These are phyloP conservation scores for Rubus idaeus DNA, from an alignment of 306 rosid species.

Conservation along the genomic window DNA sequence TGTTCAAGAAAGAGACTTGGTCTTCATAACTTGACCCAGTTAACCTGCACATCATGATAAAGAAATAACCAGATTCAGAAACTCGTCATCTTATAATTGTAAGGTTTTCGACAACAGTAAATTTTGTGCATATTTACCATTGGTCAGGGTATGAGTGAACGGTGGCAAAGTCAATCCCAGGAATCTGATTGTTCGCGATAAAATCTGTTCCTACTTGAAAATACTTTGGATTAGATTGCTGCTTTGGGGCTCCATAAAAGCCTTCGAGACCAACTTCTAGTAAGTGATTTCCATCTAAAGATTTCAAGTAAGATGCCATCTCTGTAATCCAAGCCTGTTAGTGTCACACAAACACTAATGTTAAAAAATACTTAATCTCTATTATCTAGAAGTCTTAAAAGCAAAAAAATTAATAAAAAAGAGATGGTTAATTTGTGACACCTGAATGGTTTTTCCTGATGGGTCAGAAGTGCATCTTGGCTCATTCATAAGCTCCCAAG, in stretches of 20 bases:
- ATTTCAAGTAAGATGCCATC: constrained; percentile 89
- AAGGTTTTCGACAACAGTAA: neutral
- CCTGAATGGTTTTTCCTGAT: constrained; percentile 81
- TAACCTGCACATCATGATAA: constrained; percentile 51
- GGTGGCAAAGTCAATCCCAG: constrained; percentile 84
- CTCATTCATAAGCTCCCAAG: constrained; percentile 99
- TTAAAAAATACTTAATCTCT: neutral
- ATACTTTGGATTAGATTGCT: constrained; percentile 47
- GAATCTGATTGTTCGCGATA: constrained; percentile 80
- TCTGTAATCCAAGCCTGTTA: constrained; percentile 81
- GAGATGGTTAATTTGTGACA: constrained; percentile 15
- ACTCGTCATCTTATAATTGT: neutral
- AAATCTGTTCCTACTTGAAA: constrained; percentile 78
- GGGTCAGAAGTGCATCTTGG: constrained; percentile 71
- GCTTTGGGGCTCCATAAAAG: constrained; percentile 70
- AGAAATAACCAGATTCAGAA: constrained; percentile 12
- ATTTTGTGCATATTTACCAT: constrained; percentile 43
- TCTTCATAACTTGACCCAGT: constrained; percentile 49
- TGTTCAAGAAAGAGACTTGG: constrained; percentile 58
- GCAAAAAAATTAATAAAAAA: neutral
- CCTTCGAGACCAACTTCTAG: constrained; percentile 90
- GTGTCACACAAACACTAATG: neutral
- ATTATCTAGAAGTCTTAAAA: too few species aligned
- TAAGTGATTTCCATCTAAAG: constrained; percentile 83
- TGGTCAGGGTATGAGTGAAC: constrained; percentile 88